A percentile compares a stretch with the other conserved stretches of the same genome.
phyloP scores from a whole-genome alignment of 352 stramenopile genomes.

The Phytophthora cactorum region DNA sequence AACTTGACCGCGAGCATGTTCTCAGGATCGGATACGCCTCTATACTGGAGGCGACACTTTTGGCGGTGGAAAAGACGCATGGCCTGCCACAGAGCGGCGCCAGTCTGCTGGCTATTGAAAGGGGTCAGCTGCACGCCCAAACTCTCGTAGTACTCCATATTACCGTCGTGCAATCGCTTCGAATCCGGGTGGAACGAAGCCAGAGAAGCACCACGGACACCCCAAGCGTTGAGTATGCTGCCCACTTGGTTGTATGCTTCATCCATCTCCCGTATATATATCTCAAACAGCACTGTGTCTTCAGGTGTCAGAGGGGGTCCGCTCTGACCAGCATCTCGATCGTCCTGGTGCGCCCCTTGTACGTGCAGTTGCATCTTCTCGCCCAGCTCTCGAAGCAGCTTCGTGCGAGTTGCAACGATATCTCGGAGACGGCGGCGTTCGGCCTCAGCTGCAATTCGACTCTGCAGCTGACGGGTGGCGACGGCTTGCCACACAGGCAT shows the following conservation, averaged over 20 bases:
- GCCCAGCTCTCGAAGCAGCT: conserved; percentile 18
- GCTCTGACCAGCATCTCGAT: background rate
- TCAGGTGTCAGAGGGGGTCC: background rate
- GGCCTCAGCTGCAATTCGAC: conserved; percentile 14
- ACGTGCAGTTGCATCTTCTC: conserved; percentile 12
- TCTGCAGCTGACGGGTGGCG: conserved; percentile 21
- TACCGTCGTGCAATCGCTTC: background rate
- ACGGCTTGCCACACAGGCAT: conserved; percentile 26
- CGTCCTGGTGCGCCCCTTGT: background rate
- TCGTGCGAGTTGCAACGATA: conserved; percentile 5
- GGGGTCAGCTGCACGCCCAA: conserved; percentile 8
- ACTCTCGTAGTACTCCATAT: conserved; percentile 13
- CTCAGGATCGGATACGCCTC: conserved; percentile 12
- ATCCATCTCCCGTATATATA: conserved; percentile 21
- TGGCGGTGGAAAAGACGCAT: conserved; percentile 11
- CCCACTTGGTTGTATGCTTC: conserved; percentile 12
- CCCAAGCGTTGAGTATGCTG: conserved; percentile 12
- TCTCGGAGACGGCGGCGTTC: conserved; percentile 16
- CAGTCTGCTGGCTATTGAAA: conserved; percentile 25
- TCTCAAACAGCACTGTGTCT: conserved; percentile 23
- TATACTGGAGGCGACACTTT: conserved; percentile 21
- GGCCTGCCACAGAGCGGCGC: conserved; percentile 19
- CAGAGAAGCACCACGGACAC: background rate
- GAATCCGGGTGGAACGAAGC: background rate
- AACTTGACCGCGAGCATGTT: conserved; percentile 43